Conservation (phyloP, 2,329 filamentous ascomycete species). For the Epichloe festucae region DNA sequence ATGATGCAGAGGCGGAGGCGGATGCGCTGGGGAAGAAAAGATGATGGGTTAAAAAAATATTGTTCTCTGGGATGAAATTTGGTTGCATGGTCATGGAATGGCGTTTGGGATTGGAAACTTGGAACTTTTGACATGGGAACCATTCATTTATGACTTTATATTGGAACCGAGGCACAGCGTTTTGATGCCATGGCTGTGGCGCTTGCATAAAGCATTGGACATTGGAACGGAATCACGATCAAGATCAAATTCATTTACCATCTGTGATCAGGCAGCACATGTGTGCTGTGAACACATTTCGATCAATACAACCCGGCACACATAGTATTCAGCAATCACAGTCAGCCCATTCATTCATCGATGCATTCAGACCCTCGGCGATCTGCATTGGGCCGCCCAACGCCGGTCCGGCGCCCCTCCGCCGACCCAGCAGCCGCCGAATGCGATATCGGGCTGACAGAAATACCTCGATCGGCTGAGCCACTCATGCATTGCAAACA, state of each 20-base stretch:
- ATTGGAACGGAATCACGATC: not conserved
- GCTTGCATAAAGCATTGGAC: not conserved
- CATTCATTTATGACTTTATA: not conserved
- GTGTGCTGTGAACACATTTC: not conserved
- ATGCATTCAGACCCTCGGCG: not conserved
- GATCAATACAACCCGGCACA: too few species aligned
- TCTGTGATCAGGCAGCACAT: not conserved
- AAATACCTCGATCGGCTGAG: not conserved
- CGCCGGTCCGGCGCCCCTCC: not conserved
- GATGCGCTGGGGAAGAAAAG: slow-evolving; percentile 27
- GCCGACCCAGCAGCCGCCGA: not conserved
- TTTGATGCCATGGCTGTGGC: not conserved
- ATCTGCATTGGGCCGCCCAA: not conserved
- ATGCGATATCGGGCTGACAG: not conserved
- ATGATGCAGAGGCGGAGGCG: slow-evolving; percentile 32
- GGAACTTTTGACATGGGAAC: too few species aligned
- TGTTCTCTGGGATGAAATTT: not conserved
- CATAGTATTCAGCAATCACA: too few species aligned
- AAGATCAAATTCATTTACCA: not conserved
- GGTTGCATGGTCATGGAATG: not conserved
- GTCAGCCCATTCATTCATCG: too few species aligned
- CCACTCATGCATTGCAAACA: not conserved
- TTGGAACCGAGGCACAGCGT: not conserved
- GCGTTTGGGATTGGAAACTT: not conserved
- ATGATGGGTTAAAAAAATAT: slow-evolving; percentile 9